Evolutionary conservation across 768 basidiomycete species (phyloP).

Genomic region (Calvatia gigantea): DNA sequence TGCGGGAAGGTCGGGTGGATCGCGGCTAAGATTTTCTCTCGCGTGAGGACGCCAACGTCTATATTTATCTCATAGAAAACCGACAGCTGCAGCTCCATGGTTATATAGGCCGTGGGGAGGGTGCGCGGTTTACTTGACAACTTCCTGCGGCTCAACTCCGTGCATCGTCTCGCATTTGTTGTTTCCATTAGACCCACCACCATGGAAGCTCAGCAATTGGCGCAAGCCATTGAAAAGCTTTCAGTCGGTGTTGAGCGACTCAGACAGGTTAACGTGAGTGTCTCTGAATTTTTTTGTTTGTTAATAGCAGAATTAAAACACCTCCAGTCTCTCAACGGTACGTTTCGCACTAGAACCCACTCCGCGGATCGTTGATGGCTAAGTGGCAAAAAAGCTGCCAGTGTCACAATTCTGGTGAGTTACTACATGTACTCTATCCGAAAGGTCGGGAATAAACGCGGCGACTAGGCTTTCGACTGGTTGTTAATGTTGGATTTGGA

Average conservation of each 20-base stretch:
- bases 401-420: background rate
- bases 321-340: background rate
- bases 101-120: no score
- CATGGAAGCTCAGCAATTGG: background rate
- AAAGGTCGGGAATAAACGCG: background rate
- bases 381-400: no score
- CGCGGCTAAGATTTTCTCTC: no score
- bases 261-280: background rate
- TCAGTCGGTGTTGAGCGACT: background rate
- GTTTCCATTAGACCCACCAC: background rate
- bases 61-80: no score
- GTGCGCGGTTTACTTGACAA: no score
- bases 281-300: background rate
- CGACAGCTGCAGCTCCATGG: no score
- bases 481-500: conserved; percentile 20
- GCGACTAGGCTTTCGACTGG: conserved; percentile 15
- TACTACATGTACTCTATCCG: background rate
- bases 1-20: no score
- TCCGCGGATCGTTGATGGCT: no score
- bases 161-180: background rate
- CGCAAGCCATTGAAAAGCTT: background rate
- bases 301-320: no score
- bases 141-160: no score
- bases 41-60: no score
- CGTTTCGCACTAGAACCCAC: background rate